These are phyloP conservation scores for Neurospora sp. DNA, from an alignment of 495 filamentous ascomycete genomes.

Conservation along the genomic window DNA sequence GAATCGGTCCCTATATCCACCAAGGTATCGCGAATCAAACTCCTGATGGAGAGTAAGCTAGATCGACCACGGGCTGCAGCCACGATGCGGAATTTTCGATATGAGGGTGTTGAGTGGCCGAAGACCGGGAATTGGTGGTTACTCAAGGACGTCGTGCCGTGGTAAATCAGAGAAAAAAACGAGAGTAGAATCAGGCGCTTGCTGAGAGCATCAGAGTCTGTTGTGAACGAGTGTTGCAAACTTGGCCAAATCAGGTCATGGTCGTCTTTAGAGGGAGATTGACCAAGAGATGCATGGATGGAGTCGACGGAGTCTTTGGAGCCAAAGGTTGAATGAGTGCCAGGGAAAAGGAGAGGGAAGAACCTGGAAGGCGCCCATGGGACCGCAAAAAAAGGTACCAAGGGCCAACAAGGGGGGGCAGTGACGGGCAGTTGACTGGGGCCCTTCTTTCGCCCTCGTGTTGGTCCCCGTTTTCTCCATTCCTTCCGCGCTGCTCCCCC, in stretches of 20 bases:
- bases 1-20: neutral
- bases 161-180: slow-evolving; percentile 10
- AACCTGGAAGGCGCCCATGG: neutral
- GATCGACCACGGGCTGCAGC: slow-evolving; percentile 12
- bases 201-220: neutral
- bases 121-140: neutral
- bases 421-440: neutral
- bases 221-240: neutral
- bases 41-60: neutral
- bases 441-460: neutral
- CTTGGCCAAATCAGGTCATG: neutral
- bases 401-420: neutral
- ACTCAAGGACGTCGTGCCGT: neutral
- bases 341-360: neutral
- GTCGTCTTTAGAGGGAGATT: neutral
- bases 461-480: slow-evolving; percentile 3
- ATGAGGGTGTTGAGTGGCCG: neutral
- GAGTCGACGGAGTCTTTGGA: neutral
- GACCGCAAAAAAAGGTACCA: neutral
- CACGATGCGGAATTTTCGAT: slow-evolving; percentile 2
- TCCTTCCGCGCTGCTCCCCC: neutral
- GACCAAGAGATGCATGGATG: neutral
- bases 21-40: neutral
- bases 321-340: neutral
- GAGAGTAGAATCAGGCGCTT: slow-evolving; percentile 7